Evolutionary conservation across 1,284 basidiomycete species (phyloP).

Genomic region (Marasmius sp.): DNA sequence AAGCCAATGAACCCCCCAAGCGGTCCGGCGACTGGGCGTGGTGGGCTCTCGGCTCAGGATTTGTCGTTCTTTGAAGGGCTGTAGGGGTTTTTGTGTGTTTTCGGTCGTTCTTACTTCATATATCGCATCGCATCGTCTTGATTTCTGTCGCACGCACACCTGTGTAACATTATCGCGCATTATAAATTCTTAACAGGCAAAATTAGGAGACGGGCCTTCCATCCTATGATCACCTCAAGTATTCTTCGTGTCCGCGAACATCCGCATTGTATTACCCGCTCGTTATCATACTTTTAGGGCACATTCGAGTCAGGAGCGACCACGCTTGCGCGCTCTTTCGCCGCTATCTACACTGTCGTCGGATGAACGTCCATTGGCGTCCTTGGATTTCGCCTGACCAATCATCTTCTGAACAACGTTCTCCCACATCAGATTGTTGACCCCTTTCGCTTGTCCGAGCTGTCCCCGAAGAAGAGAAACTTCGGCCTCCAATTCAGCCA

Average conservation of each 20-base stretch:
- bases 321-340: background rate
- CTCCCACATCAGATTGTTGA: slow-evolving; percentile 92
- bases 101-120: background rate
- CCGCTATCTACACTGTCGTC: background rate
- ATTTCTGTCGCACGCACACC: background rate
- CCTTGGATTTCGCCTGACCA: slow-evolving; percentile 22
- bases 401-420: slow-evolving; percentile 68
- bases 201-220: no score
- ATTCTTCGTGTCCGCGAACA: no score
- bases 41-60: slow-evolving; percentile 68
- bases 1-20: background rate
- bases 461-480: slow-evolving; percentile 64
- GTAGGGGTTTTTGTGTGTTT: slow-evolving; percentile 24
- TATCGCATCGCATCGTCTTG: background rate
- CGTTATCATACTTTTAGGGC: background rate
- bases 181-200: background rate
- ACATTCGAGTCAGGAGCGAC: background rate
- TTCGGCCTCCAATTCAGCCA: slow-evolving; percentile 74
- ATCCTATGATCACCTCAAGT: no score
- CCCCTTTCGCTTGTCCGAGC: slow-evolving; percentile 75
- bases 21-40: slow-evolving; percentile 30
- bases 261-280: no score
- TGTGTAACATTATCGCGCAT: background rate
- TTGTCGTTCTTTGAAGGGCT: slow-evolving; percentile 75
- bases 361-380: background rate